phyloP scores from a whole-genome alignment of 495 filamentous ascomycete species.

The Xylaria flabelliformis region DNA sequence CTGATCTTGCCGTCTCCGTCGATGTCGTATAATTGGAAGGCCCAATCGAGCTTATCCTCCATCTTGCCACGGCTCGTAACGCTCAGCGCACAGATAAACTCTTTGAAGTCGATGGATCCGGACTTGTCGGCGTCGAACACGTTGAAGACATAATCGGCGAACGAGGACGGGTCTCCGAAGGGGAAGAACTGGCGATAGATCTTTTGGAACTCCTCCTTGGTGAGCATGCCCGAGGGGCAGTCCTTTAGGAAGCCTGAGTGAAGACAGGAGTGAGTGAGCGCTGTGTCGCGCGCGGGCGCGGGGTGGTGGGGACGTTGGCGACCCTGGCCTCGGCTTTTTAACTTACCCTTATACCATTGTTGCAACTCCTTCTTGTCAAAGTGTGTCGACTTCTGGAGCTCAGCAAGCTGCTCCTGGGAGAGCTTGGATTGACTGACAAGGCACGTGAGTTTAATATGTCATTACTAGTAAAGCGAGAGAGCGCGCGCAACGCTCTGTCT shows the following conservation, averaged over 20 bases:
- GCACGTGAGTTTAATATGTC: constrained; percentile 10
- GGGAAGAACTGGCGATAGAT: constrained; percentile 99
- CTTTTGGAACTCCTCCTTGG: constrained; percentile 98
- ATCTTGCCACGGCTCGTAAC: constrained; percentile 97
- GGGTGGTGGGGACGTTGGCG: constrained; percentile 4
- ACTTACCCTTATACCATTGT: constrained; percentile 98
- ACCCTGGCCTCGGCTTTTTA: neutral
- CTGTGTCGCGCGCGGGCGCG: neutral
- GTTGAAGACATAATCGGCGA: constrained; percentile 99
- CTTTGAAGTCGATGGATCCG: constrained; percentile 98
- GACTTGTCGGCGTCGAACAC: constrained; percentile 98
- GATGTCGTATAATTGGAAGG: constrained; percentile 99
- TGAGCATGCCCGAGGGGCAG: constrained; percentile 94
- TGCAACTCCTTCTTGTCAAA: constrained; percentile 99
- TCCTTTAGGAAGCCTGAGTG: constrained; percentile 91
- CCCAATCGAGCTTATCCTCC: constrained; percentile 99
- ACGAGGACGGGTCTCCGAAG: constrained; percentile 94
- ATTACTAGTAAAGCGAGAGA: neutral
- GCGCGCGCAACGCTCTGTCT: neutral
- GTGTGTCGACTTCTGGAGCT: constrained; percentile 94
- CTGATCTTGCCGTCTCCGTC: constrained; percentile 98
- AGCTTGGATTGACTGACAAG: constrained; percentile 83
- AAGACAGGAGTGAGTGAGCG: constrained; percentile 14
- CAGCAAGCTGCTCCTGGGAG: constrained; percentile 89
- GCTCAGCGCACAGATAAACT: constrained; percentile 97